Base-by-base conservation (phyloP, 495 filamentous ascomycete genomes). In the Penicillium atrosanguineum region DNA sequence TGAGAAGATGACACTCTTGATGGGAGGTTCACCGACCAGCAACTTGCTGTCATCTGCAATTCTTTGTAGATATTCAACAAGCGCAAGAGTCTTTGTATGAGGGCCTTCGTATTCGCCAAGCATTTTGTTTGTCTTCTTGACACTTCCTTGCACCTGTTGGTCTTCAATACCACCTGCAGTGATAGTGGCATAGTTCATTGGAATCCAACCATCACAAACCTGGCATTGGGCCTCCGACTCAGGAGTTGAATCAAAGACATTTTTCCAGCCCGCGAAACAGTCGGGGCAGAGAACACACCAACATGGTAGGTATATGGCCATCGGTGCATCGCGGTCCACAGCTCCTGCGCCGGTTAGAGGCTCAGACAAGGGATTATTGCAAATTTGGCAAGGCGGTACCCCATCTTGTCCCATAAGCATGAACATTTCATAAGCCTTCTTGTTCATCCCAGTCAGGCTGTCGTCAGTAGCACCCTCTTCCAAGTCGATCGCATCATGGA, bases 1-100 rank as follows among this genome's bases (percentile, higher is more conserved):
- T 1, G 91, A 96, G 67, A 97, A 97, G 18, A 98, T 83, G 14
- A 98, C 93, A 40, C 87, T 89, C 65, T 95, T 96, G 69, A 89
- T 85, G 0, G 91, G 90, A 0, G 75, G 78, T 50, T 89, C 80
- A 34, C 75, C 70, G 12, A 80, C 73, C 2, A 82, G 70, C 5
- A 68, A 64, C 45, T 78, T 65, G 64, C 84, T 91, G 57, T 86
- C 79, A 36, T 74, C 74, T 46, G 82, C 76, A 40, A 82, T 77
- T 50, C 71, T 68, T 7, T 83, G 68, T 4, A 98, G 76, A 23
- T 86, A 82, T 21, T 84, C 65, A 6, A 97, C 49, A 6, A 98
- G 79, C 1, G 88, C 89, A 41, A 79, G 82, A 0, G 93, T 95
- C 68, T 98, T 98, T 23, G 91, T 95, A 56, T 94, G 90, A 0